These are phyloP conservation scores for Acacia confusa DNA, from an alignment of 306 rosid species.

Conservation along the genomic window DNA sequence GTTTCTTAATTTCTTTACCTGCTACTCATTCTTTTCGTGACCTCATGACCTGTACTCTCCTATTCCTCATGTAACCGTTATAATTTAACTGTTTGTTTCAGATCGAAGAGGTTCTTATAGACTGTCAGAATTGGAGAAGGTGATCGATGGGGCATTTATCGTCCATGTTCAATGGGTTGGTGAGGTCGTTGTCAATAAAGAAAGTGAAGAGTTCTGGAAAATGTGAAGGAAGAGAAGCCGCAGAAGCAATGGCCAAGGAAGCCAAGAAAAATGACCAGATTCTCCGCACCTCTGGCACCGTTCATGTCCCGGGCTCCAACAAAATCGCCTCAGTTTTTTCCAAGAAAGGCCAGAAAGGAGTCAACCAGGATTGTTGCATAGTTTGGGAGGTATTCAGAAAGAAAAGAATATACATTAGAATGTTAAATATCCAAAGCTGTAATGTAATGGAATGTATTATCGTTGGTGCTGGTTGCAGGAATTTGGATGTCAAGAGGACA, in stretches of 20 bases:
- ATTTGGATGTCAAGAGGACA: constrained; percentile 89
- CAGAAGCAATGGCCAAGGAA: constrained; percentile 70
- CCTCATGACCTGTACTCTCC: background rate
- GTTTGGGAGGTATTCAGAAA: constrained; percentile 79
- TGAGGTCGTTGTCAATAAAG: constrained; percentile 52
- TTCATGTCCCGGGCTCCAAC: constrained; percentile 57
- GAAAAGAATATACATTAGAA: background rate
- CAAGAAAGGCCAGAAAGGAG: constrained; percentile 77
- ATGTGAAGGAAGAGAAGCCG: constrained; percentile 60
- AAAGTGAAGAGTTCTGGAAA: constrained; percentile 44
- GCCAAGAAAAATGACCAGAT: constrained; percentile 68
- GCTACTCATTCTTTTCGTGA: constrained; percentile 31
- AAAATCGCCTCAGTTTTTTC: constrained; percentile 75
- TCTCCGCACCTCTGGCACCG: constrained; percentile 47
- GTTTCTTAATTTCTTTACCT: constrained; percentile 25
- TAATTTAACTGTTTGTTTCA: constrained; percentile 16
- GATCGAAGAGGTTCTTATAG: constrained; percentile 1
- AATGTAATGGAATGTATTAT: background rate
- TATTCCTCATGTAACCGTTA: background rate
- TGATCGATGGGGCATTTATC: constrained; percentile 63
- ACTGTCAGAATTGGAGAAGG: constrained; percentile 13
- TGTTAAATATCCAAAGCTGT: background rate
- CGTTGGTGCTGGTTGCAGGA: constrained; percentile 40
- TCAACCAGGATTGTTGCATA: constrained; percentile 83
- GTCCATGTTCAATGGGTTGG: constrained; percentile 63